Conservation (phyloP, 768 basidiomycete genomes). For the Sporobolomyces roseus region DNA sequence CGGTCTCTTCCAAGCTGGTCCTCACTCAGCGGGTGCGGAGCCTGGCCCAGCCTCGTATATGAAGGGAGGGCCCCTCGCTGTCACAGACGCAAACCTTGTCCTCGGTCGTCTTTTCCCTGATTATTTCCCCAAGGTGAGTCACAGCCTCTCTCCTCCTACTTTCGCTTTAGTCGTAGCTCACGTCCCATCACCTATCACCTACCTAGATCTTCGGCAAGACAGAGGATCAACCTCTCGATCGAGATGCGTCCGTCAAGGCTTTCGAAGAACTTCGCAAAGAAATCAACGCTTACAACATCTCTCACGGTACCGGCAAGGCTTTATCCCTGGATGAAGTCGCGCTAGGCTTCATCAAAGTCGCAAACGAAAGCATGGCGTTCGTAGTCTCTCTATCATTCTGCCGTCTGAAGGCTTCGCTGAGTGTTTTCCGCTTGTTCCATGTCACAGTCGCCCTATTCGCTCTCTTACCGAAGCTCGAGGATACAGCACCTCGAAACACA, state of each 20-base stretch:
- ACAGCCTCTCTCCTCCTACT: conserved; percentile 12
- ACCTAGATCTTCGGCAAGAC: conserved; percentile 72
- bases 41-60: not conserved
- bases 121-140: conserved; percentile 71
- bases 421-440: not conserved
- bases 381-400: not conserved
- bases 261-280: conserved; percentile 67
- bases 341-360: conserved; percentile 91
- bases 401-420: not conserved
- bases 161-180: not conserved
- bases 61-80: conserved; percentile 67
- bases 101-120: conserved; percentile 83
- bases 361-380: conserved; percentile 87
- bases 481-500: conserved; percentile 67
- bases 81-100: conserved; percentile 87
- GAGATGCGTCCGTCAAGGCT: conserved; percentile 62
- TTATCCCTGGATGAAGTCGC: conserved; percentile 75
- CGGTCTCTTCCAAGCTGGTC: conserved; percentile 84
- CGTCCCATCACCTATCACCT: not conserved
- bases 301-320: conserved; percentile 52
- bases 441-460: conserved; percentile 69
- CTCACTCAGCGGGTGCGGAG: conserved; percentile 53
- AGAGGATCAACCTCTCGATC: conserved; percentile 78
- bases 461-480: conserved; percentile 85
- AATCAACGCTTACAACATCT: conserved; percentile 61